Evolutionary conservation across 225 moss, liverwort and hornwort genomes (phyloP), one percentile per base, ranked within the genome.

Genomic region (Polytrichum commune): DNA sequence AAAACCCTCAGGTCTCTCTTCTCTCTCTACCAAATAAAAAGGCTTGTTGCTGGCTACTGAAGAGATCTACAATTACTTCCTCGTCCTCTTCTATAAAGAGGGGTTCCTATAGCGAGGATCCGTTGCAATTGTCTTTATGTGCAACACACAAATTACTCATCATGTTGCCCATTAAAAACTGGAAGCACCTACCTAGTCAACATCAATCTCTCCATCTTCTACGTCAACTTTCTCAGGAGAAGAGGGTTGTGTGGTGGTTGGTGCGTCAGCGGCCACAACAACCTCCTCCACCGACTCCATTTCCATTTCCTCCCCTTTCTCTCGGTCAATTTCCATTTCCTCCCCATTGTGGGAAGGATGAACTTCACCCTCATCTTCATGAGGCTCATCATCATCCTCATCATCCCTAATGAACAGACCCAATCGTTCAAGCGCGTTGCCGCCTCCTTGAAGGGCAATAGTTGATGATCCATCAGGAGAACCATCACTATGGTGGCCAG

Each of bases 391-490:
- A 0, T 93, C 92, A 3, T 98, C 97, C 18, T 96, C 93, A 58
- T 98, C 98, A 38, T 91, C 88, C 71, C 90, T 95, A 71, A 98
- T 98, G 62, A 93, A 98, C 5, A 98, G 83, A 16, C 98, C 98
- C 68, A 98, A 74, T 53, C 90, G 94, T 80, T 98, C 94, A 32
- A 98, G 75, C 13, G 98, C 94, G 29, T 86, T 83, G 55, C 90
- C 89, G 0, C 89, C 94, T 56, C 98, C 90, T 79, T 91, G 90
- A 57, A 93, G 87, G 27, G 91, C 82, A 60, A 95, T 93, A 19
- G 80, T 74, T 23, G 88, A 86, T 55, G 91, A 86, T n/a, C 90
- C 97, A 7, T 90, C 93, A 0, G 95, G 89, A 27, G 92, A 92
- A 1, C 90, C 93, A 63, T 83, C 82, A 28, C 89, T 89, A 0